Evolutionary conservation across 345 rosid genomes (phyloP), one percentile per base, ranked within the genome.

Genomic region (Conringia planisiliqua): DNA sequence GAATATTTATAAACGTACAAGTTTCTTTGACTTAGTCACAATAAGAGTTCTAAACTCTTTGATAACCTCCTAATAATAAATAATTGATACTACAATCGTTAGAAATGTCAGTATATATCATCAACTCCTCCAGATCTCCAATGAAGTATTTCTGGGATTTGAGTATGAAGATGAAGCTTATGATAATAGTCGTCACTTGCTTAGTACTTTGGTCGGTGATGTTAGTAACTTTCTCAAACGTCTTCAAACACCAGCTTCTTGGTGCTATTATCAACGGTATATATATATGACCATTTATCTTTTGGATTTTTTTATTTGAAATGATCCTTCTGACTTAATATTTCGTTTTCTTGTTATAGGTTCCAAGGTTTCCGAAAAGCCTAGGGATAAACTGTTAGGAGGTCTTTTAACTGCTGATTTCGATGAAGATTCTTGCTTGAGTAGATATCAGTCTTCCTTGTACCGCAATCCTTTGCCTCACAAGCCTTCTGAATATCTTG

Each of bases 361-460:
- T 55, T 43, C 77, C 36, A 67, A 71, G 2, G 60, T 7, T 51
- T 36, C 66, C 11, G 40, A 20, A 33, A 36, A 24, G 20, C 22
- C 48, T 6, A 42, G 24, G 22, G 83, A 79, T 47, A 79, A 54
- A 52, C 71, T 79, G 8, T 66, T 64, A 32, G 77, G 76, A 56
- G 85, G 83, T 35, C 77, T 82, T 10, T 42, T 82, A 26, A 50
- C 77, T 1, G 35, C 70, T 2, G 83, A 73, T 14, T 79, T 82
- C 5, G 40, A 77, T 65, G 48, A 73, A 30, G 51, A 16, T 29
- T 71, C 74, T 70, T 82, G 85, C 43, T n/a, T 47, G 3, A 82
- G 85, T 64, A 80, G 83, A 36, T 73, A 80, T 52, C 51, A 70
- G 29, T 30, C 17, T 22, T 59, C 39, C 46, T 59, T 72, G 52